Conservation (phyloP, 352 stramenopile genomes). For the Plasmopara halstedii region DNA sequence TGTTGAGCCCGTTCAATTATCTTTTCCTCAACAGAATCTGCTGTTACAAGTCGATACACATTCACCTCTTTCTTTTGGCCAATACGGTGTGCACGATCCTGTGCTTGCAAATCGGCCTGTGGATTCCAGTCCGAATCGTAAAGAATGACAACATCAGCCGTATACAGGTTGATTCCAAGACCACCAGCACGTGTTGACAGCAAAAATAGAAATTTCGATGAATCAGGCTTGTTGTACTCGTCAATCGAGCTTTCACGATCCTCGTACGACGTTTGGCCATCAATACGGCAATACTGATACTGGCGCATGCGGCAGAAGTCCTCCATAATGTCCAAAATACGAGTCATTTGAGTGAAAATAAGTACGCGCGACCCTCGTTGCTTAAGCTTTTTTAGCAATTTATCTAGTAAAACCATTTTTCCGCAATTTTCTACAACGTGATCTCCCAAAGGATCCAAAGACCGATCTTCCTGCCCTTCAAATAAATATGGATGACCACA, state of each 20-base stretch:
- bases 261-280: conserved; percentile 84
- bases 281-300: conserved; percentile 85
- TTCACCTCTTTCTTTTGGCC: conserved; percentile 98
- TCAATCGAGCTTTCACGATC: conserved; percentile 81
- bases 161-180: conserved; percentile 99
- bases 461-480: conserved; percentile 92
- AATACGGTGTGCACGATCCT: conserved; percentile 96
- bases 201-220: conserved; percentile 96
- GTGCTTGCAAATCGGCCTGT: conserved; percentile 93
- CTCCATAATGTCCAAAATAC: conserved; percentile 91
- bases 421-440: conserved; percentile 96
- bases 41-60: conserved; percentile 92
- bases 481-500: conserved; percentile 92
- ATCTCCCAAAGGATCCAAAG: conserved; percentile 91
- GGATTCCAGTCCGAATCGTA: conserved; percentile 99
- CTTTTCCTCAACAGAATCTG: conserved; percentile 97
- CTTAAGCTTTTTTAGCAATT: conserved; percentile 85
- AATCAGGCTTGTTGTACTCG: conserved; percentile 95
- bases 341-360: conserved; percentile 93
- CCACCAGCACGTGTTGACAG: conserved; percentile 96
- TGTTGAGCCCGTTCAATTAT: conserved; percentile 97
- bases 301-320: conserved; percentile 94
- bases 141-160: conserved; percentile 98
- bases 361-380: conserved; percentile 83
- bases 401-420: conserved; percentile 96